Base-by-base conservation (phyloP, 129 eudicot genomes). In the Escallonia rubra region DNA sequence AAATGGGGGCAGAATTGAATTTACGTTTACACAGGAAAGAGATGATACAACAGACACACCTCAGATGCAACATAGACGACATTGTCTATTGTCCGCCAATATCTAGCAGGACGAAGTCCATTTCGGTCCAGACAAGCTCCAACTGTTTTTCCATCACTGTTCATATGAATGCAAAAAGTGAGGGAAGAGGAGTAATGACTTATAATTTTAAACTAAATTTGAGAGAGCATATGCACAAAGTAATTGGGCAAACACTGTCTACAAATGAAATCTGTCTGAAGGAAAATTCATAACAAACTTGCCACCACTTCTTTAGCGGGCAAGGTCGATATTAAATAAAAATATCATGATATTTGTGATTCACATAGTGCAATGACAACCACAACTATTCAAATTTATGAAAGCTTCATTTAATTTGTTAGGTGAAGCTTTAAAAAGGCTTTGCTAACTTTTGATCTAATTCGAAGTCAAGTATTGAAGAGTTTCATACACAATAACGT, bases 31-130 rank as follows among this genome's bases (percentile, higher is more conserved):
- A 23, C 34, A 23, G 34, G 34, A 23, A 23, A 23, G 41, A 45
- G 9, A 45, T 50, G 51, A 41, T 48, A 15, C 61, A 61, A 50
- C 41, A 69, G 56, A 70, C 71, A 42, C 70, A 89, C 98, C 97
- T 94, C 99, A 70, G 99, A 94, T 82, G 99, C 99, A 72, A 94
- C 99, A 75, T 94, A 94, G 69, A 94, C 99, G 57, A 87, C 83
- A 78, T 94, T 94, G 87, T 94, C 99, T 57, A 53, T 80, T 44
- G 99, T 94, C 71, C 90, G 85, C 99, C 99, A 94, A 69, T 94
- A 94, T 86, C 99, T 94, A 57, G 99, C 99, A 69, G 99, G 99
- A 5, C 99, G 97, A 79, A 94, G 97, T 59, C 99, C 99, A 77
- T 94, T 94, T 38, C 99, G 88, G 69, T 94, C 99, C 65, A 94